phyloP scores from a whole-genome alignment of 2,329 filamentous ascomycete species.

The Cladosporium sp. region DNA sequence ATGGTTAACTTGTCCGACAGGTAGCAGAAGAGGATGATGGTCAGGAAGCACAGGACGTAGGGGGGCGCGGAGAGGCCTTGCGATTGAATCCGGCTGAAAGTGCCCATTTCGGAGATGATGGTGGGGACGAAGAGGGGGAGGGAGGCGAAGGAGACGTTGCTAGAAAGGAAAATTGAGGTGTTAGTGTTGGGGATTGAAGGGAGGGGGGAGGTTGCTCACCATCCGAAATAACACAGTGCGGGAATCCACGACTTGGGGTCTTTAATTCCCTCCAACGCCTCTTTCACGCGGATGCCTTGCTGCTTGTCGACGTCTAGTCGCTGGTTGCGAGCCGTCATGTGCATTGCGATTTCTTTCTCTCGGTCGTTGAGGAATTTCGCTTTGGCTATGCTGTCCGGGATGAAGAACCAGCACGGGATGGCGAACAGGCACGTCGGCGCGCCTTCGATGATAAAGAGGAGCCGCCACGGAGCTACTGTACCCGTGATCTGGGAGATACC shows the following conservation, averaged over 20 bases:
- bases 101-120: conserved; percentile 54
- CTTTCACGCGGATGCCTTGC: conserved; percentile 43
- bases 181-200: background rate
- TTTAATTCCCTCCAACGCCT: conserved; percentile 46
- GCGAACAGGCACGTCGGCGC: conserved; percentile 55
- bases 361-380: conserved; percentile 52
- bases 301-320: conserved; percentile 26
- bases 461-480: conserved; percentile 58
- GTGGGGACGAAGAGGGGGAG: conserved; percentile 42
- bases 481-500: conserved; percentile 59
- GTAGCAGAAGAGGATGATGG: conserved; percentile 34
- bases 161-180: background rate
- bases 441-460: conserved; percentile 60
- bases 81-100: conserved; percentile 59
- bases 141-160: conserved; percentile 60
- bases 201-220: conserved; percentile 18
- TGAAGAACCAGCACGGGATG: conserved; percentile 50
- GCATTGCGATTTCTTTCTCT: conserved; percentile 56
- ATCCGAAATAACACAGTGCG: conserved; percentile 54
- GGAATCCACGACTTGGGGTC: conserved; percentile 28
- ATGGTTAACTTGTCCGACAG: conserved; percentile 35
- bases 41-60: conserved; percentile 39
- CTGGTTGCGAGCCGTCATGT: conserved; percentile 18
- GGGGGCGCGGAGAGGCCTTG: conserved; percentile 67
- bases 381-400: conserved; percentile 49